These are phyloP conservation scores for Leishmania tarentolae DNA, from an alignment of 208 protist species.

Conservation along the genomic window DNA sequence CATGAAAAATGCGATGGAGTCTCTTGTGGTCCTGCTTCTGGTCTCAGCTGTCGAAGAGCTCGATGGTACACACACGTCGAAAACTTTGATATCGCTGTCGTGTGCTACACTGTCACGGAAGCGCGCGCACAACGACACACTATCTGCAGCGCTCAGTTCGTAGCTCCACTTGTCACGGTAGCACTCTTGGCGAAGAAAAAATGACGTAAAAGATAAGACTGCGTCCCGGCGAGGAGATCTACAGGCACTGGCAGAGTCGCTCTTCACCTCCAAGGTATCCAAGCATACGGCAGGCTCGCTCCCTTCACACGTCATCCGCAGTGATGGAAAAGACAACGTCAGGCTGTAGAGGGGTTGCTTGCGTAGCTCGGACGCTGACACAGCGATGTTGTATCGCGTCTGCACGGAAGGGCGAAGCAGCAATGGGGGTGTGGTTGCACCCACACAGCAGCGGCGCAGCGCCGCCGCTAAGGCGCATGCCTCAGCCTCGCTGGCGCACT, in stretches of 20 bases:
- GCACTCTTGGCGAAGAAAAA: conserved; percentile 11
- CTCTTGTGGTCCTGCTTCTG: not conserved
- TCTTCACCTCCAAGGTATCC: not conserved
- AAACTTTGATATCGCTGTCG: not conserved
- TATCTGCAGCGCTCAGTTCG: conserved; percentile 14
- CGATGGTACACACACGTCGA: conserved; percentile 1
- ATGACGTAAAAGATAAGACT: conserved; percentile 20
- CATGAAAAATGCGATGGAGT: conserved; percentile 14
- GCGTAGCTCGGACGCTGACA: conserved; percentile 8
- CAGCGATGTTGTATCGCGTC: conserved; percentile 9
- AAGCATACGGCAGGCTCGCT: conserved; percentile 16
- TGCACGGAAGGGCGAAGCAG: conserved; percentile 15
- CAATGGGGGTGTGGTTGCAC: conserved; percentile 3
- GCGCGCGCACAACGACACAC: not conserved
- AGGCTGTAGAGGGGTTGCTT: conserved; percentile 15
- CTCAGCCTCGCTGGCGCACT: conserved; percentile 21
- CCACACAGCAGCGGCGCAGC: conserved; percentile 28
- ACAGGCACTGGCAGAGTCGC: not conserved
- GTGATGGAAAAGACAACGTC: conserved; percentile 14
- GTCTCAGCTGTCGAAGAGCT: not conserved
- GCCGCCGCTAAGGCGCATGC: conserved; percentile 14
- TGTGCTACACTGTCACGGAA: not conserved
- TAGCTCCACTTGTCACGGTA: conserved; percentile 25
- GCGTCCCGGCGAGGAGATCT: conserved; percentile 1
- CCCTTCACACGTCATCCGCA: conserved; percentile 27